A percentile compares a stretch with the other conserved stretches of the same genome.
Evolutionary conservation across 495 filamentous ascomycete species (phyloP).

Genomic region (Cercophora scortea): DNA sequence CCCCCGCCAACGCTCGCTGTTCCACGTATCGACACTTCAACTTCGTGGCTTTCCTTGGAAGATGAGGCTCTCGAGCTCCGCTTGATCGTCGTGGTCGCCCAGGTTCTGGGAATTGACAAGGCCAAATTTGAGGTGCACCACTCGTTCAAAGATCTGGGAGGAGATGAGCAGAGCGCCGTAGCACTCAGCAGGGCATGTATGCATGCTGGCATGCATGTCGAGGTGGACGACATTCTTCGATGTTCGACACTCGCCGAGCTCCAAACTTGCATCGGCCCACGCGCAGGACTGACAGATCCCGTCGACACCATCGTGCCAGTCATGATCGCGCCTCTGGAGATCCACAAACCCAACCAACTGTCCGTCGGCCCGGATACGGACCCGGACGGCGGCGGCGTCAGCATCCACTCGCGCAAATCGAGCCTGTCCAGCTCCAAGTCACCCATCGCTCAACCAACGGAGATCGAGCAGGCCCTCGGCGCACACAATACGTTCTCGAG

Average conservation of each 20-base stretch:
- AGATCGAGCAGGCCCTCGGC: constrained; percentile 21
- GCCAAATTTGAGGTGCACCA: constrained; percentile 17
- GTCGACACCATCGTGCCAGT: constrained; percentile 10
- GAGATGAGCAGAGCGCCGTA: constrained; percentile 24
- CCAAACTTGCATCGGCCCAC: constrained; percentile 22
- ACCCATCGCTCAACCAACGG: constrained; percentile 11
- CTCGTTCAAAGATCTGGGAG: constrained; percentile 36
- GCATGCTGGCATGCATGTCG: constrained; percentile 26
- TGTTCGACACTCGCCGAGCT: constrained; percentile 34
- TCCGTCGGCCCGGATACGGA: constrained; percentile 4
- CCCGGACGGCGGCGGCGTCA: background rate
- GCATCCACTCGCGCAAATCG: constrained; percentile 9
- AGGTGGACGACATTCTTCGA: constrained; percentile 31
- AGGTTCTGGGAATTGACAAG: constrained; percentile 21
- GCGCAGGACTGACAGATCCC: constrained; percentile 14
- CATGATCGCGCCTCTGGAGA: constrained; percentile 12
- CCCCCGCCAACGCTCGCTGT: constrained; percentile 5
- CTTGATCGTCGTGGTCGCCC: constrained; percentile 22
- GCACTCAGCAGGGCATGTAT: constrained; percentile 27
- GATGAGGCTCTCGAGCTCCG: constrained; percentile 24
- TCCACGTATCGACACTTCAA: constrained; percentile 15
- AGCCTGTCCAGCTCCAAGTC: constrained; percentile 14
- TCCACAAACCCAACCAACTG: constrained; percentile 11
- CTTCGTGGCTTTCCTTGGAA: constrained; percentile 21
- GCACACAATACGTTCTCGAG: constrained; percentile 20